These are phyloP conservation scores for Martiniozyma abietophila DNA, from an alignment of 805 yeast genomes.

Conservation along the genomic window DNA sequence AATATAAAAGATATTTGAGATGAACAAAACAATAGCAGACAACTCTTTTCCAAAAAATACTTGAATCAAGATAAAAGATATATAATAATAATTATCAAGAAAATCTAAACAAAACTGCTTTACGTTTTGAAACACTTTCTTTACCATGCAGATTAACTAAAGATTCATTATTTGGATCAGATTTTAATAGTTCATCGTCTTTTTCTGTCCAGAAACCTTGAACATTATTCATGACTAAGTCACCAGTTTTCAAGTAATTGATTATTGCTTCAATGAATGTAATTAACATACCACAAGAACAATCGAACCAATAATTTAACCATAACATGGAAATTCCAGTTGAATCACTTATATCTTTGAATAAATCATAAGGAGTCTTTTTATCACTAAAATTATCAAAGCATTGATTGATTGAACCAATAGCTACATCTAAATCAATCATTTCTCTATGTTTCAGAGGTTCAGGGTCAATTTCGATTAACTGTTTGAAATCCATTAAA, in stretches of 20 bases:
- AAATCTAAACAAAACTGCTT: constrained; percentile 20
- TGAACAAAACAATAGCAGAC: no score
- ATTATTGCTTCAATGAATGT: constrained; percentile 23
- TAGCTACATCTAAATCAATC: constrained; percentile 16
- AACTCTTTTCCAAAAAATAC: no score
- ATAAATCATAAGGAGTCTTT: constrained; percentile 21
- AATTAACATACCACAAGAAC: constrained; percentile 26
- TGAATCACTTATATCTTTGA: constrained; percentile 21
- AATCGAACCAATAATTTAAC: constrained; percentile 27
- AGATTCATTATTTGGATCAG: constrained; percentile 16
- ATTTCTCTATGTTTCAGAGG: constrained; percentile 21
- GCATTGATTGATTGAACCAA: constrained; percentile 18
- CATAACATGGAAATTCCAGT: constrained; percentile 25
- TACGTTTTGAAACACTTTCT: constrained; percentile 25
- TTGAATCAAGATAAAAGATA: no score
- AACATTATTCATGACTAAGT: constrained; percentile 19
- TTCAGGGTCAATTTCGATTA: constrained; percentile 22
- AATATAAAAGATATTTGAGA: no score
- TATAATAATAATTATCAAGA: not conserved
- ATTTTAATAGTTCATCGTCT: constrained; percentile 23
- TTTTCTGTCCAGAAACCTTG: constrained; percentile 27
- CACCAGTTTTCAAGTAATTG: constrained; percentile 23
- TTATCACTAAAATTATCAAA: constrained; percentile 21
- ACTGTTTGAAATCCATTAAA: constrained; percentile 13
- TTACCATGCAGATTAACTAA: constrained; percentile 23